Base-by-base conservation (phyloP, 345 rosid genomes). In the Salix exigua region DNA sequence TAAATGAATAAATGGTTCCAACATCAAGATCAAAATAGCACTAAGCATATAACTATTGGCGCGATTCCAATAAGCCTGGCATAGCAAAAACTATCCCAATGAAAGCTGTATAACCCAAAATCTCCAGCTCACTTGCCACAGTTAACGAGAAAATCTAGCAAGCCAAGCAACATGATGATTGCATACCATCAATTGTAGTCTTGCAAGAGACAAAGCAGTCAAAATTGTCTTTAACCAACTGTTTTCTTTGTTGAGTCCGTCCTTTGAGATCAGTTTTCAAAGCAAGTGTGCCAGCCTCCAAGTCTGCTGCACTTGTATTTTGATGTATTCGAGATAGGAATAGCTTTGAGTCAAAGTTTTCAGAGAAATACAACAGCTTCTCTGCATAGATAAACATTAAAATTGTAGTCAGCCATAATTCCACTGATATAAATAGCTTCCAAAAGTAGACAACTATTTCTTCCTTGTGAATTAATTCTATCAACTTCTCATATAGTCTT, bases 151-250 rank as follows among this genome's bases (percentile, higher is more conserved):
- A 23, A 61, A 5, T 77, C 66, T 6, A 80, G 73, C 69, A 71
- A 66, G 16, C 63, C 42, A 79, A 70, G 72, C 53, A 51, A 70
- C 63, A 30, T 46, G 66, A 60, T 73, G 55, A 65, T 77, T 71
- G 75, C 87, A 75, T 91, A 95, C 99, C 99, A 84, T 96, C 99
- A 85, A 96, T 96, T 46, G 98, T 93, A 30, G 97, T 96, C 88
- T 96, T 96, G 89, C 99, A 96, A 16, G 98, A 96, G 89, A 96
- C 99, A 84, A 96, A 96, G 86, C 98, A 96, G 83, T 96, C 99
- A 79, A 96, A 96, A 77, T 96, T 96, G 84, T 96, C 94, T 82
- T 93, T 96, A 63, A 96, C 99, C 87, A 96, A 83, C 77, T 96
- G 97, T 82, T 96, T 93, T 80, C 95, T 89, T 79, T 96, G 97